Evolutionary conservation across 805 yeast genomes (phyloP).

Genomic region (Lipomyces sp.): DNA sequence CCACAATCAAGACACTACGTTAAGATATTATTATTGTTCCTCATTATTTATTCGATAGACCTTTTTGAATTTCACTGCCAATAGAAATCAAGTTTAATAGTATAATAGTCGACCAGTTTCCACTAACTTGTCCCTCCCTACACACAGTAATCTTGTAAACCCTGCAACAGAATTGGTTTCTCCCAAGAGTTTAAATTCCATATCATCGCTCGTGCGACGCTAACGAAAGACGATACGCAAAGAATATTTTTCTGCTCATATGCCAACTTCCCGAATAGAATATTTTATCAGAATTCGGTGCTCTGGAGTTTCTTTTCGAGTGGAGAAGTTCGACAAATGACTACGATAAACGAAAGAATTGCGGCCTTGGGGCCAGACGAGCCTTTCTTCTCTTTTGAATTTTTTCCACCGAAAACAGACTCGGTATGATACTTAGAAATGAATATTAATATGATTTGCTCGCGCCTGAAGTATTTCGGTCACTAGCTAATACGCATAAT

Average conservation of each 20-base stretch:
- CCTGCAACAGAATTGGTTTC: too few relatives aligned
- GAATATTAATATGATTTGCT: too few relatives aligned
- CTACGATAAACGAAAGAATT: slow-evolving; percentile 53
- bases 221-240: background rate
- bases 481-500: slow-evolving; percentile 10
- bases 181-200: background rate
- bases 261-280: background rate
- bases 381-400: slow-evolving; percentile 83
- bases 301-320: background rate
- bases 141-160: too few relatives aligned
- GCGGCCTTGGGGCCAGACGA: slow-evolving; percentile 55
- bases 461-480: background rate
- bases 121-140: background rate
- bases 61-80: background rate
- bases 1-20: background rate
- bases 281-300: background rate
- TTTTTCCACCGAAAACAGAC: slow-evolving; percentile 97
- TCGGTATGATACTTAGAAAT: slow-evolving; percentile 47
- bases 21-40: too few relatives aligned
- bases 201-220: background rate
- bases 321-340: slow-evolving; percentile 19
- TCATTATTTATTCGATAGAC: too few relatives aligned
- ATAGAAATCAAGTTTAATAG: background rate
- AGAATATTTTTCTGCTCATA: background rate
- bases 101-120: background rate